Conservation (phyloP, 768 basidiomycete genomes). For the Lactarius quietus region DNA sequence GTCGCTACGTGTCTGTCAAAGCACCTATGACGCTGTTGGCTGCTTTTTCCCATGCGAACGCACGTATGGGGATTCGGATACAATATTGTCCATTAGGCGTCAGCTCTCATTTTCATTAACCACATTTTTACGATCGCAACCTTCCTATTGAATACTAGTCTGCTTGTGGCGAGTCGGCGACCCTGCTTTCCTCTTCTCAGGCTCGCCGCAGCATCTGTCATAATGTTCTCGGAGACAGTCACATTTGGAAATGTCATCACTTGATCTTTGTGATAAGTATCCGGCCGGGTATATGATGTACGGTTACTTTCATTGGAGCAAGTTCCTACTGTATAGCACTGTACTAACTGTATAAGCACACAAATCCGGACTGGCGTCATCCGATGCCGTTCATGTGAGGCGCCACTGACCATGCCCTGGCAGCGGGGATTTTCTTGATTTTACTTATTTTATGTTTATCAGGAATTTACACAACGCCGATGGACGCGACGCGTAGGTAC, state of each 20-base stretch:
- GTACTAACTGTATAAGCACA: background rate
- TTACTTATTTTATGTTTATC: constrained; percentile 4
- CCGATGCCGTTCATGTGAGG: background rate
- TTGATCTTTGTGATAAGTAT: background rate
- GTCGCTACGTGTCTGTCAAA: background rate
- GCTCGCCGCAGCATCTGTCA: background rate
- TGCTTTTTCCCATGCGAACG: background rate
- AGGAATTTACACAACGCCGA: background rate
- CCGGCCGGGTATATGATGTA: background rate
- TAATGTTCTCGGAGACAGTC: background rate
- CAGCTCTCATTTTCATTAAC: background rate
- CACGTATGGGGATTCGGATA: background rate
- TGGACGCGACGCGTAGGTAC: background rate
- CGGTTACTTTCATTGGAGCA: background rate
- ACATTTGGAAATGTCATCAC: background rate
- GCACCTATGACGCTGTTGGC: constrained; percentile 5
- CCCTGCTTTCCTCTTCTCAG: background rate
- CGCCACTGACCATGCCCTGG: background rate
- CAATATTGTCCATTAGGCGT: background rate
- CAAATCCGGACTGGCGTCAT: background rate
- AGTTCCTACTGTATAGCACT: too few species aligned
- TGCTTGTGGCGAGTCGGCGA: background rate
- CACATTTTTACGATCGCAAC: background rate
- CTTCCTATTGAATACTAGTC: background rate
- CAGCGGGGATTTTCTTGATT: background rate